Percentiles rank a stretch among this genome's conserved stretches.
Conservation (phyloP, 306 rosid genomes). For the Fragaria nilgerrensis region DNA sequence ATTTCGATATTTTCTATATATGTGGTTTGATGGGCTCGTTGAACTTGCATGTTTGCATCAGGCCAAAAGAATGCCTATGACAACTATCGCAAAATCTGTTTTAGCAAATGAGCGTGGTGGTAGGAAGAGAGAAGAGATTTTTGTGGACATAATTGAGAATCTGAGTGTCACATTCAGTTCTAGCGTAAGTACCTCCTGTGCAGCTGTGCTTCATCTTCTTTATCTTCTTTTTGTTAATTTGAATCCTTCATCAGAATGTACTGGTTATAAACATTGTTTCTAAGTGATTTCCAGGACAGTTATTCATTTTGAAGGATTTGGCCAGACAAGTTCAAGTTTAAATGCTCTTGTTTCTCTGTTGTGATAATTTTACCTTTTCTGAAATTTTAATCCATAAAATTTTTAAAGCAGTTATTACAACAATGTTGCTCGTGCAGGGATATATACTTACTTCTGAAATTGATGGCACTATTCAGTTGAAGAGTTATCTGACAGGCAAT, state of each 20-base stretch:
- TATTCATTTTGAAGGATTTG: background rate
- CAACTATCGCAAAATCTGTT: slow-evolving; percentile 84
- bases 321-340: background rate
- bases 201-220: background rate
- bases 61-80: slow-evolving; percentile 83
- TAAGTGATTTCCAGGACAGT: background rate
- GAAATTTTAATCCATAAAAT: background rate
- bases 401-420: slow-evolving; percentile 22
- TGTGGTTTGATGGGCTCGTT: slow-evolving; percentile 27
- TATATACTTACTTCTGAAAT: slow-evolving; percentile 91
- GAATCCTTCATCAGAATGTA: background rate
- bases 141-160: slow-evolving; percentile 92
- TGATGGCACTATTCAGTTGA: slow-evolving; percentile 98
- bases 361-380: background rate
- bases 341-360: background rate
- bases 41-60: slow-evolving; percentile 46
- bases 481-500: slow-evolving; percentile 88
- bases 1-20: slow-evolving; percentile 3
- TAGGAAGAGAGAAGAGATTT: slow-evolving; percentile 88
- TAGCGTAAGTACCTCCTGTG: slow-evolving; percentile 54
- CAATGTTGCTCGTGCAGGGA: slow-evolving; percentile 55
- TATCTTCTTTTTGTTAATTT: background rate
- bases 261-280: background rate
- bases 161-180: slow-evolving; percentile 92
- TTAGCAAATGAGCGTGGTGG: slow-evolving; percentile 91